Percentiles rank a stretch among this genome's conserved stretches.
Conservation (phyloP, 805 yeast species). For the Candida loeiensis region DNA sequence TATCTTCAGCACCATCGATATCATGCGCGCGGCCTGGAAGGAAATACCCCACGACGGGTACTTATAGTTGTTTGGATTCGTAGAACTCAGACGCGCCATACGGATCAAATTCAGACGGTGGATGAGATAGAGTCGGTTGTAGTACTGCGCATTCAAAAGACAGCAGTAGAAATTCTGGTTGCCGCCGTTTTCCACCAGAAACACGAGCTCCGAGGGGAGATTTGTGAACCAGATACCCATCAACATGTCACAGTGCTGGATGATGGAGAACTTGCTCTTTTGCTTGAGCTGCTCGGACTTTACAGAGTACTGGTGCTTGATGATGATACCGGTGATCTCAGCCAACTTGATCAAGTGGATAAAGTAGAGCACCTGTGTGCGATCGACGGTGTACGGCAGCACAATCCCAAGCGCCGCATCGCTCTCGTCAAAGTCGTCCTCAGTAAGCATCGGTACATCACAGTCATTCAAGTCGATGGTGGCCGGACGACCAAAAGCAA, state of each 20-base stretch:
- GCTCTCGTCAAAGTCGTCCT: constrained; percentile 61
- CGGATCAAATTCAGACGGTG: constrained; percentile 66
- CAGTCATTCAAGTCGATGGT: constrained; percentile 68
- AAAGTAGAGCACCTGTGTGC: constrained; percentile 52
- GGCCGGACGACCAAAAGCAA: constrained; percentile 72
- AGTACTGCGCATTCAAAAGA: constrained; percentile 63
- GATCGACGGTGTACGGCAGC: constrained; percentile 44
- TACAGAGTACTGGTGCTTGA: constrained; percentile 67
- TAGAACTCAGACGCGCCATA: constrained; percentile 41
- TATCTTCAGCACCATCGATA: constrained; percentile 59
- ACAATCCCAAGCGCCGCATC: constrained; percentile 35
- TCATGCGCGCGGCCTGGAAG: constrained; percentile 77
- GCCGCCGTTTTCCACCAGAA: constrained; percentile 52
- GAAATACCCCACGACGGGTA: constrained; percentile 81
- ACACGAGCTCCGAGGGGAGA: constrained; percentile 59
- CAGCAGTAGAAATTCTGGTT: constrained; percentile 57
- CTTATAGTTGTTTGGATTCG: constrained; percentile 41
- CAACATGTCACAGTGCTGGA: constrained; percentile 69
- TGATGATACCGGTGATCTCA: constrained; percentile 66
- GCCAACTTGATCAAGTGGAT: constrained; percentile 63
- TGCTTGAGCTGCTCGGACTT: constrained; percentile 56
- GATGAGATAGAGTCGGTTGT: constrained; percentile 64
- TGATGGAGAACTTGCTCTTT: constrained; percentile 40
- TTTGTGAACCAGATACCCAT: constrained; percentile 75
- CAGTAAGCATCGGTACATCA: constrained; percentile 67